Evolutionary conservation across 495 filamentous ascomycete species (phyloP).

Genomic region (Physcia stellaris): DNA sequence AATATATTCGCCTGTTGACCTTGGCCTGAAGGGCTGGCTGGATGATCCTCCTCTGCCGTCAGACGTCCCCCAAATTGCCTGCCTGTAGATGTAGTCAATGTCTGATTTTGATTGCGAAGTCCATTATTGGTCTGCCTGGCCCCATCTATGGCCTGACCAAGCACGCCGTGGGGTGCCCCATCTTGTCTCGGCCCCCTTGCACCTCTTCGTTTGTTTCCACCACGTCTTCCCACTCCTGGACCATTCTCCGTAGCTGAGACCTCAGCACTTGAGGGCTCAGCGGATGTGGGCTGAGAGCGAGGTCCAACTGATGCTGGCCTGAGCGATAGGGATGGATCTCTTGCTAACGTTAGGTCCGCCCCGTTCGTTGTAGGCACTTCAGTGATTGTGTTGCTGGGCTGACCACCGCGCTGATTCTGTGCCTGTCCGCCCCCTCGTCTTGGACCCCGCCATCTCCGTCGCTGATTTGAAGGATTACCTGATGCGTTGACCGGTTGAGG

Average conservation of each 20-base stretch:
- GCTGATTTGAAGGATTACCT: too few relatives aligned
- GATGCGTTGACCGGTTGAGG: background rate
- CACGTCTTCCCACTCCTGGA: constrained; percentile 3
- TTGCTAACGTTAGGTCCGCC: background rate
- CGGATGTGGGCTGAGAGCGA: constrained; percentile 1
- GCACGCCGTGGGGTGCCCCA: background rate
- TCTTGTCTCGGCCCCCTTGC: constrained; percentile 4
- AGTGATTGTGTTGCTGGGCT: background rate
- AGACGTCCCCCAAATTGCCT: constrained; percentile 11
- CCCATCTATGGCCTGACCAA: background rate
- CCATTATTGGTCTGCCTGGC: background rate
- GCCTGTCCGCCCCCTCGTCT: background rate
- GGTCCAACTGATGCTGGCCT: constrained; percentile 13
- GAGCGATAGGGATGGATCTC: constrained; percentile 2
- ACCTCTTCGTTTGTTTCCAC: background rate
- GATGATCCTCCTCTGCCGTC: too few relatives aligned
- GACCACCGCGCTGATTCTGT: too few relatives aligned
- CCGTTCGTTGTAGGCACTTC: background rate
- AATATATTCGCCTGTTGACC: background rate
- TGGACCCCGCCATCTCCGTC: background rate
- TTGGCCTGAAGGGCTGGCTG: background rate
- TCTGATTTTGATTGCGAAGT: background rate
- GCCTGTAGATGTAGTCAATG: too few relatives aligned
- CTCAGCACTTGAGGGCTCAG: constrained; percentile 10
- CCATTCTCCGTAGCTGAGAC: constrained; percentile 5